Percentiles rank a stretch among this genome's conserved stretches.
Conservation (phyloP, 148 eudicot species). For the Fallopia convolvulus region DNA sequence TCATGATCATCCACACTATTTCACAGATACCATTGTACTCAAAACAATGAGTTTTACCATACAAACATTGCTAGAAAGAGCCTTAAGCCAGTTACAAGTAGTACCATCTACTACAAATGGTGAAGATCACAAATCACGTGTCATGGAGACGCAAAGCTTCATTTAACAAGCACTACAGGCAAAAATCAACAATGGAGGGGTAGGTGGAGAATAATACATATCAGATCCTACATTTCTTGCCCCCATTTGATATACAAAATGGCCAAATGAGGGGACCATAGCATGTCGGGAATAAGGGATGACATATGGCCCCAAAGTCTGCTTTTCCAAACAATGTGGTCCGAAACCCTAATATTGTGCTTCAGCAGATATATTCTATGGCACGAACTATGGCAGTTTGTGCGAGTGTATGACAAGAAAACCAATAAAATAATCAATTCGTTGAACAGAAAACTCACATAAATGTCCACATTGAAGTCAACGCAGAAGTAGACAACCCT, state of each 20-base stretch:
- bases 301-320: neutral
- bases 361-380: neutral
- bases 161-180: neutral
- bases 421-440: neutral
- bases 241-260: too few species aligned
- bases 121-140: neutral
- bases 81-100: neutral
- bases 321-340: too few species aligned
- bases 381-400: neutral
- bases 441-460: conserved; percentile 16
- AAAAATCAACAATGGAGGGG: neutral
- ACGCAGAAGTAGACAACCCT: conserved; percentile 16
- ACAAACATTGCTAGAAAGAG: neutral
- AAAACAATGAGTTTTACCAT: too few species aligned
- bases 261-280: too few species aligned
- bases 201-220: neutral
- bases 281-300: too few species aligned
- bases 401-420: neutral
- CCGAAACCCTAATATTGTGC: neutral
- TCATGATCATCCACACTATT: neutral
- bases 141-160: neutral
- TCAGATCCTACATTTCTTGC: neutral
- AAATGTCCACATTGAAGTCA: conserved; percentile 18
- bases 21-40: too few species aligned
- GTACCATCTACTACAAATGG: neutral